Conservation (phyloP, 108 stramenopile genomes). For the Tribonema minus region DNA sequence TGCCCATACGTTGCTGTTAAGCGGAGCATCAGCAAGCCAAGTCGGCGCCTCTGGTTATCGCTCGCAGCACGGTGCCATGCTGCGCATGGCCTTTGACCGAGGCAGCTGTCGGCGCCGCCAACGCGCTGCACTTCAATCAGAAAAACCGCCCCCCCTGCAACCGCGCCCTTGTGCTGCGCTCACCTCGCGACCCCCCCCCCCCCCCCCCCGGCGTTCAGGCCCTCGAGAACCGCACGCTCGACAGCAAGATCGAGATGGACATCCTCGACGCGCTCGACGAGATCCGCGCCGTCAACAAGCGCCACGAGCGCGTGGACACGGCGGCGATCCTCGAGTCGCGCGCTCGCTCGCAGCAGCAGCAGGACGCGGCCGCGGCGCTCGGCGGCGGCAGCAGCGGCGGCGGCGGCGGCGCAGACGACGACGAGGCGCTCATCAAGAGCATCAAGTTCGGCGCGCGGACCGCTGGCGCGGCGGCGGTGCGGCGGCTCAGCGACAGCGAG, state of each 20-base stretch:
- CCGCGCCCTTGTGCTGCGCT: too few relatives aligned
- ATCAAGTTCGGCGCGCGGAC: slow-evolving; percentile 13
- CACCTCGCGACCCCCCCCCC: not conserved
- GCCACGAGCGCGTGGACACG: slow-evolving; percentile 22
- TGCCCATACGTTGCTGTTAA: too few relatives aligned
- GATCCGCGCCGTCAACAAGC: slow-evolving; percentile 77
- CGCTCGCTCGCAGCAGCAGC: slow-evolving; percentile 8
- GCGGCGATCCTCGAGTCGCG: slow-evolving; percentile 4
- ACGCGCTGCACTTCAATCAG: too few relatives aligned
- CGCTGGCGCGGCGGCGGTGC: not conserved
- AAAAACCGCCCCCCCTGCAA: too few relatives aligned
- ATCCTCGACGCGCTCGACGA: slow-evolving; percentile 88
- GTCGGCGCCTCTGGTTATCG: too few relatives aligned
- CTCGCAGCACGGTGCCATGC: too few relatives aligned
- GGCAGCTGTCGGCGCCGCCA: too few relatives aligned
- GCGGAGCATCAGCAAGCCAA: too few relatives aligned
- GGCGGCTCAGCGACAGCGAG: not conserved
- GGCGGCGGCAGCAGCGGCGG: not conserved
- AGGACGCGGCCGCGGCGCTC: not conserved
- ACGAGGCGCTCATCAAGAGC: slow-evolving; percentile 24
- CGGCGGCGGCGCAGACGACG: not conserved
- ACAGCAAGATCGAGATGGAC: slow-evolving; percentile 89
- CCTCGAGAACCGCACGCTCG: slow-evolving; percentile 86
- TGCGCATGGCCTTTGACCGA: not conserved
- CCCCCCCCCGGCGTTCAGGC: slow-evolving; percentile 49